Conservation (phyloP, 345 rosid species). For the Hibiscus tridactylites region DNA sequence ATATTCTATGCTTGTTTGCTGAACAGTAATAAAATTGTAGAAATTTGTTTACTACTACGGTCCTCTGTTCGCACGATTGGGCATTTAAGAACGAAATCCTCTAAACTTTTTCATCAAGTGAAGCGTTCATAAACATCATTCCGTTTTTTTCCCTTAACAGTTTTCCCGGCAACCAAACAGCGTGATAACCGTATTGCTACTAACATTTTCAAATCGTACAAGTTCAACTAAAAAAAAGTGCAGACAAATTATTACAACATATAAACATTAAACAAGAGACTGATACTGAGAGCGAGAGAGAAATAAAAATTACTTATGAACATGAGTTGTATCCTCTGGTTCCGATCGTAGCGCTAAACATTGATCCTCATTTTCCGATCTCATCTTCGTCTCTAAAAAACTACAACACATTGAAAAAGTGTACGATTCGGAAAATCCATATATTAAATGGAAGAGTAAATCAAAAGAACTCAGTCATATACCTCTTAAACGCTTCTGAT, state of each 20-base stretch:
- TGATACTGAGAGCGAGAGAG: neutral
- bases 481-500: too few species aligned
- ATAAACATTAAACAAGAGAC: conserved; percentile 2
- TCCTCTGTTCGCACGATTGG: too few species aligned
- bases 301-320: conserved; percentile 12
- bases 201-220: neutral
- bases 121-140: too few species aligned
- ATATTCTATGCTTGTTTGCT: neutral
- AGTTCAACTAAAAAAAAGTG: neutral
- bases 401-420: neutral
- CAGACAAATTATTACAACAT: neutral
- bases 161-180: conserved; percentile 1
- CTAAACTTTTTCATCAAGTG: too few species aligned
- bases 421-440: neutral
- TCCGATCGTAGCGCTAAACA: conserved; percentile 7
- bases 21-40: neutral
- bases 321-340: conserved; percentile 10
- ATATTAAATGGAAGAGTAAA: neutral
- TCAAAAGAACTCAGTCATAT: too few species aligned
- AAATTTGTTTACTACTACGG: neutral
- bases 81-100: too few species aligned
- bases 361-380: conserved; percentile 12
- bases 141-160: too few species aligned
- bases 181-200: neutral
- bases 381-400: conserved; percentile 14